Base-by-base conservation (phyloP, 257 asterid species). In the Hygrophila difformis region DNA sequence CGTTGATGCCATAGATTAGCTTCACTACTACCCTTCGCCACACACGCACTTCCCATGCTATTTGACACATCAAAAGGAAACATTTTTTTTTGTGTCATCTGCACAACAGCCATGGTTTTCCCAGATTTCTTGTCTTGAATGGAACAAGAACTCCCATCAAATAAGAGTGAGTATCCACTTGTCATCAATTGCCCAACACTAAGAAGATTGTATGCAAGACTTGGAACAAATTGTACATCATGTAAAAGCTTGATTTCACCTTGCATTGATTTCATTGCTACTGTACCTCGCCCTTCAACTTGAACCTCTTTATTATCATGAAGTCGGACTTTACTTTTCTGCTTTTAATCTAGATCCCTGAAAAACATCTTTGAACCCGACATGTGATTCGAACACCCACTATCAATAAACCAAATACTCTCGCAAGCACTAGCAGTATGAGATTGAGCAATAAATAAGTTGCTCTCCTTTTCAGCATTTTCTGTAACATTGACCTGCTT, bases 151-250 rank as follows among this genome's bases (percentile, higher is more conserved):
- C 1, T 35, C 14, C 33, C 51, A 44, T 64, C 43, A 51, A 64
- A 64, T 11, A 21, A 8, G 8, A 46, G 0, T 0, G 26, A 14
- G 10, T 44, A 57, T 3, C 49, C 39, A 56, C 47, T n/a, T 19
- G 10, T 1, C 55, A 60, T 49, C 9, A 66, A 18, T 36, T 50
- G 47, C 1, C 61, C 62, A 39, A 62, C 39, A 42, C 63, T 62
- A 3, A 62, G 9, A 14, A 67, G 23, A 34, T 43, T 62, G 13
- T 62, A 29, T 0, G 29, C 43, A 7, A 49, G 36, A 35, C 15
- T 12, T 4, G 67, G 61, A 0, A 26, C 49, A 58, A 18, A 57
- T 0, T 42, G 16, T 0, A 58, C 55, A 42, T 62, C n/a, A 17
- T 47, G 22, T 0, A 52, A 5, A 1, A 51, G 8, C 14, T 57